Conservation (phyloP, 768 basidiomycete genomes). For the Podaxis sp. region DNA sequence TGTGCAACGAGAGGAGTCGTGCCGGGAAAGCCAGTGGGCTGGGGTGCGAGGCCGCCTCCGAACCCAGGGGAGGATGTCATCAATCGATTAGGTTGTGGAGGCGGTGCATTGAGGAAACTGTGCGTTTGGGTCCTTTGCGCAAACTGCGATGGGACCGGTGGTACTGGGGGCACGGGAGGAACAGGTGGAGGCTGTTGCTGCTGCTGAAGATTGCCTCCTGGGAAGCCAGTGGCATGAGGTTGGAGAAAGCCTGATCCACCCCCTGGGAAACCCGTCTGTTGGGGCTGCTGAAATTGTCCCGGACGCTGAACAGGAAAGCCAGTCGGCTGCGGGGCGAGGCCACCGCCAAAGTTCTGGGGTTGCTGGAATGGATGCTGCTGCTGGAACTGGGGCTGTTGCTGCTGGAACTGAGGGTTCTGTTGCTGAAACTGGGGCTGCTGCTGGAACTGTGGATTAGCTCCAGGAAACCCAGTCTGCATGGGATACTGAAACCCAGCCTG, state of each 20-base stretch:
- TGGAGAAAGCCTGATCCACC: slow-evolving; percentile 44
- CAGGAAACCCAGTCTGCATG: slow-evolving; percentile 67
- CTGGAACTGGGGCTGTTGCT: slow-evolving; percentile 30
- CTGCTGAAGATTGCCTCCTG: slow-evolving; percentile 39
- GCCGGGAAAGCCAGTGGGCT: slow-evolving; percentile 41
- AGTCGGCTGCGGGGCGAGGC: slow-evolving; percentile 63
- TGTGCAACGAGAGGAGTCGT: slow-evolving; percentile 62
- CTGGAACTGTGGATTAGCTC: slow-evolving; percentile 39
- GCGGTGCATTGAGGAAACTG: slow-evolving; percentile 28
- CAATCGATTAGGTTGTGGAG: slow-evolving; percentile 49
- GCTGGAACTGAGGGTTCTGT: slow-evolving; percentile 28
- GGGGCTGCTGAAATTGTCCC: slow-evolving; percentile 54
- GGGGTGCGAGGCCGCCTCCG: slow-evolving; percentile 44
- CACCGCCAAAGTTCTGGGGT: slow-evolving; percentile 34
- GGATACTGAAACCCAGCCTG: slow-evolving; percentile 74
- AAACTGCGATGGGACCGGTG: slow-evolving; percentile 61
- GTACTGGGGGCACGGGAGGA: slow-evolving; percentile 61
- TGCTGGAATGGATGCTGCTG: slow-evolving; percentile 37
- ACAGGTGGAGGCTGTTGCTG: slow-evolving; percentile 56
- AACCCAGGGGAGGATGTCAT: slow-evolving; percentile 57
- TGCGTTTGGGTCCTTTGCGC: slow-evolving; percentile 7
- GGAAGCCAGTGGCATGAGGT: slow-evolving; percentile 54
- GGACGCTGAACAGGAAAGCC: slow-evolving; percentile 47
- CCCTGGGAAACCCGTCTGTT: slow-evolving; percentile 55
- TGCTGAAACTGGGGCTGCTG: slow-evolving; percentile 43